phyloP scores from a whole-genome alignment of 352 stramenopile species.

The Peronospora belbahrii region DNA sequence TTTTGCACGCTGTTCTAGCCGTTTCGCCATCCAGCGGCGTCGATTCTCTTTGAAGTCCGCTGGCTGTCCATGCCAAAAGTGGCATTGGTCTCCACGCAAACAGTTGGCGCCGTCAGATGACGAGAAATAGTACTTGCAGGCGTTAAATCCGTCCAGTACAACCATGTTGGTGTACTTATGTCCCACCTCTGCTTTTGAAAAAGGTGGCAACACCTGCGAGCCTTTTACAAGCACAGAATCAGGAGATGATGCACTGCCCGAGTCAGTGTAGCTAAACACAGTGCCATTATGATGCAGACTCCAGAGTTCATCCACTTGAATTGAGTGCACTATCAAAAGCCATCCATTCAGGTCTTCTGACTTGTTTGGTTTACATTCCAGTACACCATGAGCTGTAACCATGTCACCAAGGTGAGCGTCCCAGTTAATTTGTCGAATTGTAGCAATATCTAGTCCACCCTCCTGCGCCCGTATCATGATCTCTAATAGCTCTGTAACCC shows the following conservation, averaged over 20 bases:
- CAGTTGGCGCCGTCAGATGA: constrained; percentile 53
- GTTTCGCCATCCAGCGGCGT: constrained; percentile 56
- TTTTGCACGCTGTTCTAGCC: constrained; percentile 50
- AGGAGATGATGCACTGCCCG: not conserved
- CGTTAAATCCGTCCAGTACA: constrained; percentile 65
- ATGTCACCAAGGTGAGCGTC: constrained; percentile 67
- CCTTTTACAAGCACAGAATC: constrained; percentile 22
- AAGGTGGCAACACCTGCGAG: constrained; percentile 38
- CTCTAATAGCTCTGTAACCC: constrained; percentile 63
- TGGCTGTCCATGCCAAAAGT: constrained; percentile 70
- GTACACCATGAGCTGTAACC: constrained; percentile 33
- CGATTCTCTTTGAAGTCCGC: constrained; percentile 62
- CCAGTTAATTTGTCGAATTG: constrained; percentile 73
- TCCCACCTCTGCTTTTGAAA: constrained; percentile 33
- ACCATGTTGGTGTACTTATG: constrained; percentile 85
- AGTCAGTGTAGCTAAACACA: constrained; percentile 47
- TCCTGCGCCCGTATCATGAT: constrained; percentile 73
- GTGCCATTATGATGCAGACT: constrained; percentile 36
- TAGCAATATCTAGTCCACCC: constrained; percentile 44
- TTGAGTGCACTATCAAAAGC: constrained; percentile 44
- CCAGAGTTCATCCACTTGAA: constrained; percentile 54
- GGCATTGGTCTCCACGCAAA: constrained; percentile 52
- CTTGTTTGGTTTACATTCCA: constrained; percentile 38
- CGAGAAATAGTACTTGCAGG: constrained; percentile 85
- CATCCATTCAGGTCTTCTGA: constrained; percentile 22